A percentile compares a stretch with the other conserved stretches of the same genome.
phyloP scores from a whole-genome alignment of 139 green algal species.

The Choricystis sp. region DNA sequence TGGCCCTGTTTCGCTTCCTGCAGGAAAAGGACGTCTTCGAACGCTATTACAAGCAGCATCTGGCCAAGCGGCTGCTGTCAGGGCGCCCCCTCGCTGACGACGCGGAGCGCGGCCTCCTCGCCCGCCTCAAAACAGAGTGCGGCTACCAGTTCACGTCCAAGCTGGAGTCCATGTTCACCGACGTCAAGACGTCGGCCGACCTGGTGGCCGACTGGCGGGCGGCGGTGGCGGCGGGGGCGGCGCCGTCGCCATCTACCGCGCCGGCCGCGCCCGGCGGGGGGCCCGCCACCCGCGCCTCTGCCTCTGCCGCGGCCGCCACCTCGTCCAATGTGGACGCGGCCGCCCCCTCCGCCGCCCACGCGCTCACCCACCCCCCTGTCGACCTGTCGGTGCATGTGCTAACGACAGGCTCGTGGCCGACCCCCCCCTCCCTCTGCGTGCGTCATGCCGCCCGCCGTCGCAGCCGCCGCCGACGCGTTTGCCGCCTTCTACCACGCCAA shows the following conservation, averaged over 20 bases:
- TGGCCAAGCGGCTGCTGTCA: conserved; percentile 83
- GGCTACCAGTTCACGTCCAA: conserved; percentile 97
- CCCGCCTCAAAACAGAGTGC: conserved; percentile 97
- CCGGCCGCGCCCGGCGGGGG: not conserved
- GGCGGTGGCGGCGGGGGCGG: conserved; percentile 16
- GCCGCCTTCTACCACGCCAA: conserved; percentile 62
- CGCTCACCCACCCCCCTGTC: no score
- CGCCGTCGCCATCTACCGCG: not conserved
- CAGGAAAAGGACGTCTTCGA: conserved; percentile 99
- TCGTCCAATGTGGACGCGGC: not conserved
- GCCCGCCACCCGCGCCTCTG: not conserved
- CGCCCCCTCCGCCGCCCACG: no score
- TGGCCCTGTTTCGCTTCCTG: conserved; percentile 75
- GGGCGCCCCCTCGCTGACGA: conserved; percentile 21
- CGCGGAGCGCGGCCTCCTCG: conserved; percentile 73
- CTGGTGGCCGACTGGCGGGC: conserved; percentile 68
- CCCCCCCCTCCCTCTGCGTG: conserved; percentile 39
- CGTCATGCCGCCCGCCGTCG: conserved; percentile 66
- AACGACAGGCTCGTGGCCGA: conserved; percentile 88
- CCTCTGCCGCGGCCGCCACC: no score
- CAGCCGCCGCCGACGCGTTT: conserved; percentile 59
- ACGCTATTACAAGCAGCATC: conserved; percentile 97
- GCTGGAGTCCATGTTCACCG: conserved; percentile 97
- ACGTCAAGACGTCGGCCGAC: conserved; percentile 84
- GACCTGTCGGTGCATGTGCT: conserved; percentile 83